Evolutionary conservation across 306 rosid species (phyloP).

Genomic region (Ormosia emarginata): DNA sequence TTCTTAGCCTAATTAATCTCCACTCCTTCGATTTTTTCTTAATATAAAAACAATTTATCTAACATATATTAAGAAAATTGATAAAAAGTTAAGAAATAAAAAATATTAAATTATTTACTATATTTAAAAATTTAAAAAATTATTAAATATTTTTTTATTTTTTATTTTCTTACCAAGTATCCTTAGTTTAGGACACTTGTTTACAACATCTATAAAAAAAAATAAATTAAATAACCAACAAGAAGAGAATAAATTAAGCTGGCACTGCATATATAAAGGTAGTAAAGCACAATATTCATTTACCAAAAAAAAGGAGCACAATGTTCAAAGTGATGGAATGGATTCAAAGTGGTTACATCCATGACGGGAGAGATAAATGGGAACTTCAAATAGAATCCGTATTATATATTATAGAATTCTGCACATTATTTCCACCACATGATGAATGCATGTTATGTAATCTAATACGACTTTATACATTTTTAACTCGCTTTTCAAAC

Average conservation of each 20-base stretch:
- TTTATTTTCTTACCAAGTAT: too few species aligned
- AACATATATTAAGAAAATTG: too few species aligned
- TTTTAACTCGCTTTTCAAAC: too few species aligned
- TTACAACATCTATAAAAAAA: neutral
- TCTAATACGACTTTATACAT: neutral
- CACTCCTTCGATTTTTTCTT: neutral
- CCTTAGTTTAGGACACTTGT: too few species aligned
- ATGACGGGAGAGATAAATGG: neutral
- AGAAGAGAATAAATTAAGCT: neutral
- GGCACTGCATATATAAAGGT: neutral
- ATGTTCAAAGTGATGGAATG: slow-evolving; percentile 34
- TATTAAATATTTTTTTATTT: too few species aligned
- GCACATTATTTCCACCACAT: slow-evolving; percentile 12
- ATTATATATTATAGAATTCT: neutral
- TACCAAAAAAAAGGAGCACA: too few species aligned
- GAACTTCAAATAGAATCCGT: neutral
- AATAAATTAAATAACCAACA: neutral
- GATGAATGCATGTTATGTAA: neutral
- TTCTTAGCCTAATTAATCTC: neutral
- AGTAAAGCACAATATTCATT: slow-evolving; percentile 15
- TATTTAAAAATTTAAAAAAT: too few species aligned
- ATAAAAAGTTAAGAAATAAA: too few species aligned
- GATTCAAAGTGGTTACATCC: slow-evolving; percentile 19
- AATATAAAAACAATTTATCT: too few species aligned
- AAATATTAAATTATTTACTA: too few species aligned